A percentile compares a stretch with the other conserved stretches of the same genome.
Conservation (phyloP, 352 stramenopile genomes). For the Globisporangium okanoganense region DNA sequence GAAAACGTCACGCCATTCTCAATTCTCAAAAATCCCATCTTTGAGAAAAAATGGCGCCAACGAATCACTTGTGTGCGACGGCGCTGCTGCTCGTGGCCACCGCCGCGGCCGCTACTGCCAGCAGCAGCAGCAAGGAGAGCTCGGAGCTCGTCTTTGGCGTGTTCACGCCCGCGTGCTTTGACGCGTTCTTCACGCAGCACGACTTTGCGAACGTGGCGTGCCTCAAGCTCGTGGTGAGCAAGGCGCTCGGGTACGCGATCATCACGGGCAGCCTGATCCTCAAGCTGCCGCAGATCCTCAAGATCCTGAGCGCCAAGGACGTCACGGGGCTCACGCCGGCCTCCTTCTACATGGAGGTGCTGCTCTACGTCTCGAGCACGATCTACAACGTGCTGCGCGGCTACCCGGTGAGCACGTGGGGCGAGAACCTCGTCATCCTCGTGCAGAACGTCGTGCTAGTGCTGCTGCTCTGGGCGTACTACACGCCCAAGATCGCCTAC, state of each 20-base stretch:
- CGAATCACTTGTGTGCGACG: constrained; percentile 4
- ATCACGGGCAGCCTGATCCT: constrained; percentile 83
- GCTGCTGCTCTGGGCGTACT: constrained; percentile 74
- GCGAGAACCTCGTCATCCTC: constrained; percentile 83
- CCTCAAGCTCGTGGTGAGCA: constrained; percentile 83
- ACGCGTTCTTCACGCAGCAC: constrained; percentile 74
- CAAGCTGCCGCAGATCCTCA: constrained; percentile 89
- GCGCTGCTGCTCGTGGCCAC: constrained; percentile 14
- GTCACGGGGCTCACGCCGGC: constrained; percentile 81
- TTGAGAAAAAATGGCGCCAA: background rate
- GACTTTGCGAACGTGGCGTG: constrained; percentile 82
- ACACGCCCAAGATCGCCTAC: constrained; percentile 48
- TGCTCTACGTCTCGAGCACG: constrained; percentile 78
- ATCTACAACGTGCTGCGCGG: constrained; percentile 83
- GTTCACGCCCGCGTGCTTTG: constrained; percentile 73
- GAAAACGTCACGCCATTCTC: no score
- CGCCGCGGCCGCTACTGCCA: constrained; percentile 1
- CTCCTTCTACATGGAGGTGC: constrained; percentile 88
- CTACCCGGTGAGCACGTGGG: constrained; percentile 86
- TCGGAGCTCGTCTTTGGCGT: constrained; percentile 63
- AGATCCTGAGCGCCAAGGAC: constrained; percentile 77
- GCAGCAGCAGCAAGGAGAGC: constrained; percentile 11
- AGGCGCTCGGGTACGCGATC: constrained; percentile 84
- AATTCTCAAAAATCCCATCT: background rate
- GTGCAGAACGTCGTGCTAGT: constrained; percentile 84